phyloP scores from a whole-genome alignment of 2,329 filamentous ascomycete genomes.

The Fusarium proliferatum region DNA sequence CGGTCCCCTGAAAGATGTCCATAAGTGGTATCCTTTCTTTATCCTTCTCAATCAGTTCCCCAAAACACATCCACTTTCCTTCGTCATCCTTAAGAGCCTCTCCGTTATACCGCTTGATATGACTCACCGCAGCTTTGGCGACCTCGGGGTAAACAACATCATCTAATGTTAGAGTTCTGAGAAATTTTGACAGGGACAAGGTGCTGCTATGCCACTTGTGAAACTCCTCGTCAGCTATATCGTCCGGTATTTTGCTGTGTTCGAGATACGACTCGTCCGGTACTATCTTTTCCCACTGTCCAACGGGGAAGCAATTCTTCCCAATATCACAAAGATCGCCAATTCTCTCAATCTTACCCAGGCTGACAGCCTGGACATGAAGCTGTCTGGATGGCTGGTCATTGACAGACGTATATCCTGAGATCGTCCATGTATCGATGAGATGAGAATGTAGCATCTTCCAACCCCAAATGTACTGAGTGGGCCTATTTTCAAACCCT shows the following conservation, averaged over 20 bases:
- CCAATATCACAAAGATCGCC: not conserved
- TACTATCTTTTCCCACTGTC: not conserved
- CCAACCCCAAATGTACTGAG: not conserved
- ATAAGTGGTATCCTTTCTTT: not conserved
- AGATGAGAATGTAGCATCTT: not conserved
- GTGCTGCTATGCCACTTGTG: not conserved
- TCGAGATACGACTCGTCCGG: not conserved
- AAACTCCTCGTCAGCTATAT: fast-evolving
- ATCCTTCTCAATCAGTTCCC: fast-evolving
- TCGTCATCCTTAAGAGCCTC: not conserved
- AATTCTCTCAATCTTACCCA: not conserved
- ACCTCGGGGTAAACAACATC: not conserved
- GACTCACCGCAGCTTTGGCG: not conserved
- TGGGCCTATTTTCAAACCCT: not conserved
- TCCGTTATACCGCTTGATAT: not conserved
- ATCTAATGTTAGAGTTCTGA: not conserved
- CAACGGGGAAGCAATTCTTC: not conserved
- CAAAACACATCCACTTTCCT: not conserved
- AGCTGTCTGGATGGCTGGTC: fast-evolving
- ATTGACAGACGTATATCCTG: fast-evolving
- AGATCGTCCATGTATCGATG: not conserved
- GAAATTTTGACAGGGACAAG: not conserved
- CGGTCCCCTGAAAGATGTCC: not conserved
- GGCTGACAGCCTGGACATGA: not conserved
- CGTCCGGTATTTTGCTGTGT: fast-evolving